Evolutionary conservation across 352 stramenopile species (phyloP).

Genomic region (Lagenidium sp.): DNA sequence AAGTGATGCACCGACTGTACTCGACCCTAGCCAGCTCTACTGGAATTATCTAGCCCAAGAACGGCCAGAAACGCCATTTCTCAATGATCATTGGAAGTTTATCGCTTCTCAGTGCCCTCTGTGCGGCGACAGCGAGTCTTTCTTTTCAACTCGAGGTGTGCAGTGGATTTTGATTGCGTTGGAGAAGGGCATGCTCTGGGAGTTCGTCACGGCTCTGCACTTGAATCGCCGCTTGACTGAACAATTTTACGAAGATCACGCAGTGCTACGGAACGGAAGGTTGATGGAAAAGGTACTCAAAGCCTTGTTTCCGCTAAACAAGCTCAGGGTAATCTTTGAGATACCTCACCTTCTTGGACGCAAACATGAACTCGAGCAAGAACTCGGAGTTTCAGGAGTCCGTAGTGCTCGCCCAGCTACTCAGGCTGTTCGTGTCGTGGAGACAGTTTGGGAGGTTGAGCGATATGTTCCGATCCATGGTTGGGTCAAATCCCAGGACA

Average conservation of each 20-base stretch:
- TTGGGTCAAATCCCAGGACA: constrained; percentile 52
- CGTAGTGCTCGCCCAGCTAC: not conserved
- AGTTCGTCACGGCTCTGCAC: constrained; percentile 47
- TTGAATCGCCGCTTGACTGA: constrained; percentile 28
- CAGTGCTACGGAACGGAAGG: constrained; percentile 30
- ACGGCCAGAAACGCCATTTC: constrained; percentile 25
- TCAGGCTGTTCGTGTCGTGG: constrained; percentile 35
- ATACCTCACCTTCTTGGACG: constrained; percentile 36
- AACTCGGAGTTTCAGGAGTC: constrained; percentile 15
- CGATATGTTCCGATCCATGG: constrained; percentile 65
- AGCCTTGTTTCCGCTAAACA: constrained; percentile 38
- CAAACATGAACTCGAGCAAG: constrained; percentile 32
- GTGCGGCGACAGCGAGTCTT: constrained; percentile 43
- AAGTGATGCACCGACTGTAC: not conserved
- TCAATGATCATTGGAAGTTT: constrained; percentile 61
- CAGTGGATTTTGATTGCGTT: constrained; percentile 68
- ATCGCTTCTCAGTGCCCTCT: constrained; percentile 35
- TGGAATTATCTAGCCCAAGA: constrained; percentile 63
- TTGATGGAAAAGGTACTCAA: constrained; percentile 41
- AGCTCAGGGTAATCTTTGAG: constrained; percentile 37
- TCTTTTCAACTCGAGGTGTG: constrained; percentile 58
- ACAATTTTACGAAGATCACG: constrained; percentile 41
- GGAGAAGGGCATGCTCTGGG: constrained; percentile 39
- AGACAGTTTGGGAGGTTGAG: constrained; percentile 66
- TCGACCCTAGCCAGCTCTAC: constrained; percentile 32